phyloP scores from a whole-genome alignment of 805 yeast species.

The Ogataea ramenticola region DNA sequence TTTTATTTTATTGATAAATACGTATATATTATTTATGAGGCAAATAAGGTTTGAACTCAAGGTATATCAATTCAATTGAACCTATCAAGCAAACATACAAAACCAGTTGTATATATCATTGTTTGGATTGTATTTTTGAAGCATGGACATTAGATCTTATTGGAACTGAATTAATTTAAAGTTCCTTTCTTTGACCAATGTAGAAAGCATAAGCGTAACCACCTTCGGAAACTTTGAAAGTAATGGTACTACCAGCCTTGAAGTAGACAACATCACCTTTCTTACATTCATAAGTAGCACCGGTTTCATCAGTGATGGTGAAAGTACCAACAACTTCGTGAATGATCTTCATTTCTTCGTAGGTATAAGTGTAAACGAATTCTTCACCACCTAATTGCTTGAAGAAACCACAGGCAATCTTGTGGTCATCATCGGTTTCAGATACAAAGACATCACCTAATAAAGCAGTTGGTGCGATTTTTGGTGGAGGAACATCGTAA shows the following conservation, averaged over 20 bases:
- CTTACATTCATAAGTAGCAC: slow-evolving; percentile 45
- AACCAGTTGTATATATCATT: too few species aligned
- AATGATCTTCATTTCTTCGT: slow-evolving; percentile 63
- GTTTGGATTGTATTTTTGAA: too few species aligned
- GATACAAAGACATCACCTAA: slow-evolving; percentile 56
- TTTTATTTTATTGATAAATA: too few species aligned
- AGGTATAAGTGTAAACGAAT: slow-evolving; percentile 51
- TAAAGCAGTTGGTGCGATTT: slow-evolving; percentile 55
- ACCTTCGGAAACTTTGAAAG: slow-evolving; percentile 45
- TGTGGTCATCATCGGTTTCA: slow-evolving; percentile 47
- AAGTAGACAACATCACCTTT: slow-evolving; percentile 65
- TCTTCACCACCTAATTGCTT: slow-evolving; percentile 60
- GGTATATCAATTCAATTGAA: too few species aligned
- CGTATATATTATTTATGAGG: too few species aligned
- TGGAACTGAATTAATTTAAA: slow-evolving; percentile 5
- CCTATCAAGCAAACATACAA: too few species aligned
- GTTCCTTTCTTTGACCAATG: slow-evolving; percentile 43
- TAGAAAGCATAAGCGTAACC: slow-evolving; percentile 53
- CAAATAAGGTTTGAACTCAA: too few species aligned
- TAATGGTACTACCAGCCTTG: slow-evolving; percentile 56
- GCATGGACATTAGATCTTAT: too few species aligned
- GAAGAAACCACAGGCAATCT: slow-evolving; percentile 62
- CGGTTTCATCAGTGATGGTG: slow-evolving; percentile 53
- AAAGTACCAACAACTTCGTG: slow-evolving; percentile 59
- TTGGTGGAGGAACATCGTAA: slow-evolving; percentile 47